Evolutionary conservation across 345 rosid genomes (phyloP).

Genomic region (Passiflora organensis): DNA sequence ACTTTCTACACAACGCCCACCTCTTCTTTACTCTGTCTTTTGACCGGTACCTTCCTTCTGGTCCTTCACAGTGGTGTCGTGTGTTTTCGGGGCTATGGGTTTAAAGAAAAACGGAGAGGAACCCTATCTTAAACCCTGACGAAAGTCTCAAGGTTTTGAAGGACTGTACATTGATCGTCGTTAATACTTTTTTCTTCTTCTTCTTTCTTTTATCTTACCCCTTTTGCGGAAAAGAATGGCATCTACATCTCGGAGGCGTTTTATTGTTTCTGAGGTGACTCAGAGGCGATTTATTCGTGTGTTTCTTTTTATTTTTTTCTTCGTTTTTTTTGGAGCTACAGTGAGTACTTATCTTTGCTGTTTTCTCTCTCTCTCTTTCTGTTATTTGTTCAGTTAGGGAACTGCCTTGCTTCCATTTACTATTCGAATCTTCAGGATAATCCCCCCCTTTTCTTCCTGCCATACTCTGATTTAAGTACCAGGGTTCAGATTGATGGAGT

Average conservation of each 20-base stretch:
- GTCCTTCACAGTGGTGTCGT: no score
- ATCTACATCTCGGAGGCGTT: constrained; percentile 52
- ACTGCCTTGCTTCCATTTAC: constrained; percentile 88
- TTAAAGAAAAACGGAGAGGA: no score
- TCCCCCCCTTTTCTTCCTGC: constrained; percentile 79
- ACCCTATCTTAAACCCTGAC: no score
- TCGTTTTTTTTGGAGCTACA: background rate
- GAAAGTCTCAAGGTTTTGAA: no score
- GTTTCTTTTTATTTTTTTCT: no score
- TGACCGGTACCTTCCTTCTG: no score
- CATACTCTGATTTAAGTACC: constrained; percentile 63
- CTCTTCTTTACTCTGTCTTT: no score
- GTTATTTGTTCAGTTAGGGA: constrained; percentile 60
- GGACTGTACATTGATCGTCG: background rate
- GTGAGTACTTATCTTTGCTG: no score
- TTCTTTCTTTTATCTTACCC: constrained; percentile 15
- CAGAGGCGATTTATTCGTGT: background rate
- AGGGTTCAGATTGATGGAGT: constrained; percentile 79
- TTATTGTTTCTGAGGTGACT: constrained; percentile 46
- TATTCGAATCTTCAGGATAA: constrained; percentile 76
- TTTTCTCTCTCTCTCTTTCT: background rate
- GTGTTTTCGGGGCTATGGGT: no score
- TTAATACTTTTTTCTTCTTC: background rate
- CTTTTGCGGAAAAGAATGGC: constrained; percentile 43
- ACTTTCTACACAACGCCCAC: no score